Base-by-base conservation (phyloP, 2,329 filamentous ascomycete species). In the Bipolaris bicolor region DNA sequence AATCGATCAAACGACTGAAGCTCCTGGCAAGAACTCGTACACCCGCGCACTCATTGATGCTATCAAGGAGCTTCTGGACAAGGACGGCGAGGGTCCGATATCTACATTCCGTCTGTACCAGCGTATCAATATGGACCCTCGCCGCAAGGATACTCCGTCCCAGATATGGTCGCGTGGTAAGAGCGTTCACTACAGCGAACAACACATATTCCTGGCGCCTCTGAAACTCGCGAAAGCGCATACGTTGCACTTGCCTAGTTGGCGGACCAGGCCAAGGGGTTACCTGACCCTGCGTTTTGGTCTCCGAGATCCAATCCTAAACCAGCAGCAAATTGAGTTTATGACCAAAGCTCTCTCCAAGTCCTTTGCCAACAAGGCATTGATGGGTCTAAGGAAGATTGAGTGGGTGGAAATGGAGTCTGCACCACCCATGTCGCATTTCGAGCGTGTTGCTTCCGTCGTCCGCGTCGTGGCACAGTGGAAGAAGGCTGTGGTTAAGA, bases 1-100 rank as follows among this genome's bases (percentile, higher is more conserved):
- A 2, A 61, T 67, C 3, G 60, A 76, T 49, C 37, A 60, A 6
- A 69, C 66, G 2, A 77, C 74, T 1, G 62, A 67, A 6, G 49
- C 64, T 2, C 74, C 74, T 0, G 74, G 74, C 5, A 29, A 52
- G 2, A 59, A 68, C 13, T 75, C 72, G 0, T 77, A 76, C 41
- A 76, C 74, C 1, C 62, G 72, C n/a, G 73, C 68, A 1, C 57
- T 77, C 22, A 76, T 77, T 18, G 67, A 73, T 36, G 63, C 68
- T 0, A 20, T 74, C 16, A 69, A 65, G 3, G 51, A 68, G 16
- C 62, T 75, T 3, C 53, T 67, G 1, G 10, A 51, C 3, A 58
- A 69, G 11, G 66, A 66, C 34, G 43, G 43, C 3, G 64, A 69
- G n/a, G 58, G 58, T 3, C 66, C 68, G 0, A 72, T 76, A 52